Evolutionary conservation across 345 rosid species (phyloP), one percentile per base, ranked within the genome.

Genomic region (Eucalyptus tenuipes): DNA sequence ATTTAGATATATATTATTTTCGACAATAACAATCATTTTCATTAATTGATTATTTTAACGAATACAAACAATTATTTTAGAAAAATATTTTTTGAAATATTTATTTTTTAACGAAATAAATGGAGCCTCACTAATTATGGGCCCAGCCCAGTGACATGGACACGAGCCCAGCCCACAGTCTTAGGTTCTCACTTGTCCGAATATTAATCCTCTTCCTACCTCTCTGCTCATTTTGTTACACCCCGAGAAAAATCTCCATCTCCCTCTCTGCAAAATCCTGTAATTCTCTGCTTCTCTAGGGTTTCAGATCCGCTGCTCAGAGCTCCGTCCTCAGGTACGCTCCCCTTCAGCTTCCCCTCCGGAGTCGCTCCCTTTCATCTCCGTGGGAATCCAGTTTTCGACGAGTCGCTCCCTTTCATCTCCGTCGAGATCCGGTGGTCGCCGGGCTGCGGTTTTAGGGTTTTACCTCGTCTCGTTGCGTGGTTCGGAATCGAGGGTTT

Each of bases 31-130:
- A 55, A 9, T 55, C 4, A 55, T 55, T 55, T 2, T 55, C 6
- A 55, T 55, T 24, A 24, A 55, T 24, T 9, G 3, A 55, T 55
- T 55, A 55, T 22, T 24, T 20, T 9, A 55, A 17, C 4, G 9
- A 20, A 7, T 53, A 2, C 24, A 0, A 17, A 16, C 0, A 52
- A 52, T 52, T 7, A 52, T 16, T 18, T 52, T 7, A 3, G 7
- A 50, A 16, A 49, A 50, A 50, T 50, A 0, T 53, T 22, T 53
- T 53, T 57, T 25, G 3, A 25, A 12, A 13, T 27, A 12, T 5
- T 11, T 27, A 27, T 27, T 59, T 59, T 53, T 55, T 24, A 1
- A 22, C 0, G 29, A 55, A 55, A 24, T 55, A 55, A 55, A 55
- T 24, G 6, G 13, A 55, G 61, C 61, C 29, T 10, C 29, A 55